These are phyloP conservation scores for Pyrenophora teres DNA, from an alignment of 2,329 filamentous ascomycete species.

Conservation along the genomic window DNA sequence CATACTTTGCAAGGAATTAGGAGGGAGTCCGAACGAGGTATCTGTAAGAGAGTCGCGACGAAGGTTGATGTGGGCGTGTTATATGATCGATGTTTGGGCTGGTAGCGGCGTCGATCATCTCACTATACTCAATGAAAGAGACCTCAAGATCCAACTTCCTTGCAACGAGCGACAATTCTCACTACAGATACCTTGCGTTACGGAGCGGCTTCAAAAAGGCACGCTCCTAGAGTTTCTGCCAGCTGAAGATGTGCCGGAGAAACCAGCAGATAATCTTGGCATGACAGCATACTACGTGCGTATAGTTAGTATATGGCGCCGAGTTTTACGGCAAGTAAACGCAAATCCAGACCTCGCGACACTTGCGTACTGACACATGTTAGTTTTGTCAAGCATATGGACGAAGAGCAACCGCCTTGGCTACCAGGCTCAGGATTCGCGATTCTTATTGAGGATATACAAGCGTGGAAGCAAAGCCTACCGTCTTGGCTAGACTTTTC, in stretches of 20 bases:
- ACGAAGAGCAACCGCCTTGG: constrained; percentile 40
- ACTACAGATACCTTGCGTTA: constrained; percentile 38
- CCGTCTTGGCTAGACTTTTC: constrained; percentile 41
- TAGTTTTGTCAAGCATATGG: constrained; percentile 40
- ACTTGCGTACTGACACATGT: not conserved
- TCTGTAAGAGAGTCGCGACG: constrained; percentile 37
- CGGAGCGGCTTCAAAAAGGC: constrained; percentile 33
- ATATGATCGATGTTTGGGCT: constrained; percentile 44
- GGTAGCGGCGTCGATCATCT: constrained; percentile 42
- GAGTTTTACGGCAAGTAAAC: constrained; percentile 32
- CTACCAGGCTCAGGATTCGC: constrained; percentile 35
- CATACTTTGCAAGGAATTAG: constrained; percentile 33
- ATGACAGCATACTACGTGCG: constrained; percentile 42
- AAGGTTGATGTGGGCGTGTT: constrained; percentile 44
- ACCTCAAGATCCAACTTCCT: constrained; percentile 41
- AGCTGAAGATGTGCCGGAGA: constrained; percentile 32
- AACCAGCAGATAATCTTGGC: constrained; percentile 37
- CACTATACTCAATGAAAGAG: constrained; percentile 40
- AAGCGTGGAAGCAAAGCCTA: constrained; percentile 35
- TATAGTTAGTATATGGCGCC: constrained; percentile 41
- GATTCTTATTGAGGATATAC: constrained; percentile 30
- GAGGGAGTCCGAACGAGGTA: constrained; percentile 34
- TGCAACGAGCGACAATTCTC: constrained; percentile 42
- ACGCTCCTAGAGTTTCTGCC: constrained; percentile 32
- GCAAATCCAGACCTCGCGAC: not conserved